Base-by-base conservation (phyloP, 208 protist species). In the Balamuthia mandrillaris region DNA sequence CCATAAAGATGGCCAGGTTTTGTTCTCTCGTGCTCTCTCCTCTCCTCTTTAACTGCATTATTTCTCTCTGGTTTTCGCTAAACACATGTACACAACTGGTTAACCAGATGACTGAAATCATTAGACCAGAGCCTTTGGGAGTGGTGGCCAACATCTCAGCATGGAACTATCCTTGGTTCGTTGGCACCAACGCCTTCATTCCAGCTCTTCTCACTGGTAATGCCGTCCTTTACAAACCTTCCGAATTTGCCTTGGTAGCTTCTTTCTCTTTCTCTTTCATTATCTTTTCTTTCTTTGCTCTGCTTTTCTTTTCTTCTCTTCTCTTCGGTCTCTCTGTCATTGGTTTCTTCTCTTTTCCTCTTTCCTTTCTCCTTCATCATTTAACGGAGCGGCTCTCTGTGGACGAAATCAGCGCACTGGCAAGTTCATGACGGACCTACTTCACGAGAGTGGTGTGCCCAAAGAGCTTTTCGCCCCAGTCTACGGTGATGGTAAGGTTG, bases 151-250 rank as follows among this genome's bases (percentile, higher is more conserved):
- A 86, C 47, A 90, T 90, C 37, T 78, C 88, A 1, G 63, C 88
- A 27, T 90, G 88, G 88, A 90, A 90, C 45, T 90, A 90, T 39
- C 88, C 88, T 41, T 88, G 51, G 29, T 90, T 90, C 47, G 81
- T 90, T 29, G 60, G 72, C 29, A 24, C 70, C 18, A 90, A 90
- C 37, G 84, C 86, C 5, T 81, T 86, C 31, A 42, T 85, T 16
- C 88, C 88, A 29, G 88, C 88, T 0, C 70, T 90, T 2, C 51
- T 90, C 4, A 78, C 88, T 39, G 88, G 88, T 35, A 90, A 90
- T 24, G 54, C 72, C 44, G 51, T 90, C 1, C 31, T 90, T 6
- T 90, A 88, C 61, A 90, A 90, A 52, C 88, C 88, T 39, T 88
- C 84, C 21, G 88, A 90, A 37, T 82, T 81, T 37, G 52, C 49